phyloP scores from a whole-genome alignment of 2,329 filamentous ascomycete genomes.

The Coniochaeta sp. region DNA sequence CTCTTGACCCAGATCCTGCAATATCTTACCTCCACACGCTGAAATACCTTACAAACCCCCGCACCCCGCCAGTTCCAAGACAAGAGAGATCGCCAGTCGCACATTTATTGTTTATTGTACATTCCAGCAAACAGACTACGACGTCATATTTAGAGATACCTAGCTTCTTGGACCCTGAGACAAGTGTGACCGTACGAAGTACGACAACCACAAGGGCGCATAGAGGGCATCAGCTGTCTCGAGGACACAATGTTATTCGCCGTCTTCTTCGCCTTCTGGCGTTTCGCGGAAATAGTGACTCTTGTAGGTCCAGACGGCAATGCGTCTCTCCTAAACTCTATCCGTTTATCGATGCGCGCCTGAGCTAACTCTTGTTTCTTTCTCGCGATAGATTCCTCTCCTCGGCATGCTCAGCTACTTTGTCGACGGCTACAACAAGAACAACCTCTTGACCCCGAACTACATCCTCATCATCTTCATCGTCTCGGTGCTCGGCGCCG shows the following conservation, averaged over 20 bases:
- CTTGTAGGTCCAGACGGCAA: constrained; percentile 49
- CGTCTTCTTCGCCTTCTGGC: constrained; percentile 56
- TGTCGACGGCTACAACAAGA: constrained; percentile 49
- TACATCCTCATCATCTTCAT: constrained; percentile 63
- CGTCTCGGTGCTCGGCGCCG: constrained; percentile 54
- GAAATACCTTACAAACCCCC: too few species aligned
- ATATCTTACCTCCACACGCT: too few species aligned
- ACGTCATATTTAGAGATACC: too few species aligned
- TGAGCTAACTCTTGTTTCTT: neutral
- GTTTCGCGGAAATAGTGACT: constrained; percentile 55
- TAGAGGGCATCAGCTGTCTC: neutral
- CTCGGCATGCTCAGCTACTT: constrained; percentile 64
- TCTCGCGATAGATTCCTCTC: constrained; percentile 46
- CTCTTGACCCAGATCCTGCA: too few species aligned
- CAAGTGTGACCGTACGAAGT: too few species aligned
- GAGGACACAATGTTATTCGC: constrained; percentile 50
- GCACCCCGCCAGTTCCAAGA: too few species aligned
- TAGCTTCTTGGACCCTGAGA: too few species aligned
- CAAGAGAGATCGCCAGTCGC: too few species aligned
- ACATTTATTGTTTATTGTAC: too few species aligned
- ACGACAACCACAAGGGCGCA: neutral
- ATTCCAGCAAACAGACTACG: too few species aligned
- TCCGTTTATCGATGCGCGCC: neutral
- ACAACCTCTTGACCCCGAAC: constrained; percentile 52
- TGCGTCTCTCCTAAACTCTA: neutral